Base-by-base conservation (phyloP, 257 asterid genomes). In the Rauvolfia tetraphylla region DNA sequence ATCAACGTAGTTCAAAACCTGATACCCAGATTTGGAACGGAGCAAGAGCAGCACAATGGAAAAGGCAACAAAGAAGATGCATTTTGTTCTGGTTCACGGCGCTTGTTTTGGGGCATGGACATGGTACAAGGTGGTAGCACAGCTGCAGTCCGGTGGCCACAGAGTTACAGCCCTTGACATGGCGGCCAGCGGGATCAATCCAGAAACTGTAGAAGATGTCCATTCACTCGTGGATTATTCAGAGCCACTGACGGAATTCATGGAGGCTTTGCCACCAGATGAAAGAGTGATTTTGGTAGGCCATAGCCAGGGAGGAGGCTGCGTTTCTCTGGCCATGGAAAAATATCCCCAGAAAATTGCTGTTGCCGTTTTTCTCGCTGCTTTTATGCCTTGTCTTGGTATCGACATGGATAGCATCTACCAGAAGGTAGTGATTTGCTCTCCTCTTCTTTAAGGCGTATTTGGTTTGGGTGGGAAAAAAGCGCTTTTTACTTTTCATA, bases 101-200 rank as follows among this genome's bases (percentile, higher is more conserved):
- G 46, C 56, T 1, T 73, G 73, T 42, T 46, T 36, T 13, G 72
- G 72, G 27, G 51, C 49, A 33, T 62, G 71, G 80, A 8, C 69
- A n/a, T 68, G 75, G 75, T 77, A 69, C 75, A 69, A 57, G 25
- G 80, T 69, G 34, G n/a, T 27, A 20, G 29, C 80, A 1, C 41
- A 27, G 0, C 71, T 56, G 0, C 69, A 42, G 38, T 44, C 57
- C 31, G 17, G 29, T 0, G 79, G 83, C 25, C 80, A 75, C 38
- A 69, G 25, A 23, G 83, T 75, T 25, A 79, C 83, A n/a, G 68
- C 79, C 49, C 59, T 79, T 68, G 80, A 75, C 57, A 42, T 80
- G 38, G 80, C 77, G 1, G 66, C 79, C 23, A 68, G 51, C 17
- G 83, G 83, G 44, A 61, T 75, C 10, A 57, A 80, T 48, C 72